Base-by-base conservation (phyloP, 805 yeast species). In the Saccharomycopsis javanensis region DNA sequence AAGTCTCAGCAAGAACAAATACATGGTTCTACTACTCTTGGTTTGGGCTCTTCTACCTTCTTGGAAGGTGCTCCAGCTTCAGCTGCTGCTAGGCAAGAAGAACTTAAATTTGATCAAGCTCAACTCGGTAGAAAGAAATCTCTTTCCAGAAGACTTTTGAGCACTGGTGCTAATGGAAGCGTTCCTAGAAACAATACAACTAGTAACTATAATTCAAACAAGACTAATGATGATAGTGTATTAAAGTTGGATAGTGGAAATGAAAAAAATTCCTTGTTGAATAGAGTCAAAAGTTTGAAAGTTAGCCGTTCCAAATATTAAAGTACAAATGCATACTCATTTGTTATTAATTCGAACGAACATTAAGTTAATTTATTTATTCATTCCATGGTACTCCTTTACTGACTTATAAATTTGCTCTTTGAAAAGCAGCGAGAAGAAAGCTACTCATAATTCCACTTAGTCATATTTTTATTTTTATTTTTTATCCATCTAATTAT, bases 51-150 rank as follows among this genome's bases (percentile, higher is more conserved):
- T 23, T 52, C 55, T 16, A 54, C 63, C 18, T 59, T 59, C 38
- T 53, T 59, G 42, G 61, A 94, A 69, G 99, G 99, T 35, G 94
- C 97, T 0, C 98, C 98, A 13, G 99, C 97, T 4, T 71, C 85
- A 20, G 48, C 48, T 42, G 16, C 50, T n/a, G 80, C 79, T n/a
- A 70, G 69, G 16, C 63, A 63, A 38, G 76, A 74, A 38, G 76
- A 71, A 42, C 66, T 69, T 37, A 64, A 64, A 20, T 67, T 68
- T 33, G 66, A 66, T 15, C 70, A 69, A 51, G 70, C 77, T 18
- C 83, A 83, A 0, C 71, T 91, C 60, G 81, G 83, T 33, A 81
- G 97, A 69, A 89, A 90, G 71, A 88, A 88, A 73, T 86, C 96
- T n/a, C 68, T 89, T 50, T 86, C 81, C 15, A 88, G 85, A 68